Base-by-base conservation (phyloP, 805 yeast genomes). In the Starmerella vaccinii region DNA sequence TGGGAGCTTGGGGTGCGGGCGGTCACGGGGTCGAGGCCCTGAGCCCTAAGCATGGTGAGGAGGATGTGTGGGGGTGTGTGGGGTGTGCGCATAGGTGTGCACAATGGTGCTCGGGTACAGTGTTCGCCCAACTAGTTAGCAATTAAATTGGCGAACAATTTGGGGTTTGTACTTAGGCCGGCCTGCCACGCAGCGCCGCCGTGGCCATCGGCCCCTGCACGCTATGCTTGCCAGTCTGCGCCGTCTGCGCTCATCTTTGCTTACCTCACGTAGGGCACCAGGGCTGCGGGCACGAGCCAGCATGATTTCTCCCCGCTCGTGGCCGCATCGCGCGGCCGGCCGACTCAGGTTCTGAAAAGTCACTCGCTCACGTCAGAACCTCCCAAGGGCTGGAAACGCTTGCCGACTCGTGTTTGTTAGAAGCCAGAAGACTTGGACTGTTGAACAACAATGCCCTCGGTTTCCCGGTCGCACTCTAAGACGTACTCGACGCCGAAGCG, bases 401-500 rank as follows among this genome's bases (percentile, higher is more conserved):
- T 18, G 35, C 39, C 34, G 32, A 43, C 22, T 33, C 29, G 37
- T 24, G 48, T 35, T 37, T 45, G 30, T 16, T 18, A 15, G 45
- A 29, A 41, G 33, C 45, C 34, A 18, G 23, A 29, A 21, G 34
- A 41, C 45, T 41, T 50, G 55, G 53, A 50, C 42, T 27, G 55
- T 49, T 49, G 55, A 52, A 51, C 48, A 51, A 57, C 49, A 50
- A 59, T 59, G 63, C 63, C 63, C 43, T 59, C 62, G 48, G 63
- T 52, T 68, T 97, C 98, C 79, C 85, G 95, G 81, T 87, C 95
- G 72, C 84, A 90, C 84, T 90, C 98, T 68, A 92, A 92, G 88
- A 92, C 99, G 71, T 92, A 86, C 87, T 77, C 96, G 71, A 95
- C 90, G 72, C 99, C 99, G 80, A 88, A 86, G 83, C 87, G 95